phyloP scores from a whole-genome alignment of 2,329 filamentous ascomycete genomes.

The Apiospora saccharicola region DNA sequence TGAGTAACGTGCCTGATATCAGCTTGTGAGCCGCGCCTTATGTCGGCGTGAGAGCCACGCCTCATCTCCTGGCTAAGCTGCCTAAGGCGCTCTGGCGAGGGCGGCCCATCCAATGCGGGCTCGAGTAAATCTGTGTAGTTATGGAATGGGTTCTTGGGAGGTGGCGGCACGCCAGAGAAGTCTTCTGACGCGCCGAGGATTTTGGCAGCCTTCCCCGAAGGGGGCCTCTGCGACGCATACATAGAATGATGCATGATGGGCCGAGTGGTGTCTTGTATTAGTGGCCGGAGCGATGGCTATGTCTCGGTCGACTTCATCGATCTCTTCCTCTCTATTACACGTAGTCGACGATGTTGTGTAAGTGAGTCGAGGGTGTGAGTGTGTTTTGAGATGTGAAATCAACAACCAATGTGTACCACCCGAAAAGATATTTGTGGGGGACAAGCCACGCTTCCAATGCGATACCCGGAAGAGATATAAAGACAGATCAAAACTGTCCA shows the following conservation, averaged over 20 bases:
- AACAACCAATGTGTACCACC: slow-evolving; percentile 32
- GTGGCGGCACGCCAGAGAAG: slow-evolving; percentile 23
- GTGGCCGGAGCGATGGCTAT: background rate
- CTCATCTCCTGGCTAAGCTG: slow-evolving; percentile 52
- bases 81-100: slow-evolving; percentile 66
- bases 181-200: slow-evolving; percentile 33
- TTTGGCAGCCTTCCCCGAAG: slow-evolving; percentile 33
- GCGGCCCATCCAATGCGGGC: slow-evolving; percentile 66
- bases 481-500: slow-evolving; percentile 36
- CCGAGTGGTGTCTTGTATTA: slow-evolving; percentile 5
- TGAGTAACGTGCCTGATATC: slow-evolving; percentile 59
- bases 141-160: slow-evolving; percentile 27
- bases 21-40: slow-evolving; percentile 39
- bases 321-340: slow-evolving; percentile 32
- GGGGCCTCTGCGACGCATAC: slow-evolving; percentile 36
- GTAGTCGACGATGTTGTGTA: slow-evolving; percentile 31
- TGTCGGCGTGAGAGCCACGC: slow-evolving; percentile 48
- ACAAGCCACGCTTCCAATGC: slow-evolving; percentile 32
- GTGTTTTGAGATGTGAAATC: slow-evolving; percentile 32
- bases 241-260: slow-evolving; percentile 33
- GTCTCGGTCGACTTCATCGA: slow-evolving; percentile 30
- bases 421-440: slow-evolving; percentile 36
- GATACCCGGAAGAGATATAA: slow-evolving; percentile 33
- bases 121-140: slow-evolving; percentile 56
- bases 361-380: slow-evolving; percentile 25